Base-by-base conservation (phyloP, 2,329 filamentous ascomycete genomes). In the Erysiphe pulchra region DNA sequence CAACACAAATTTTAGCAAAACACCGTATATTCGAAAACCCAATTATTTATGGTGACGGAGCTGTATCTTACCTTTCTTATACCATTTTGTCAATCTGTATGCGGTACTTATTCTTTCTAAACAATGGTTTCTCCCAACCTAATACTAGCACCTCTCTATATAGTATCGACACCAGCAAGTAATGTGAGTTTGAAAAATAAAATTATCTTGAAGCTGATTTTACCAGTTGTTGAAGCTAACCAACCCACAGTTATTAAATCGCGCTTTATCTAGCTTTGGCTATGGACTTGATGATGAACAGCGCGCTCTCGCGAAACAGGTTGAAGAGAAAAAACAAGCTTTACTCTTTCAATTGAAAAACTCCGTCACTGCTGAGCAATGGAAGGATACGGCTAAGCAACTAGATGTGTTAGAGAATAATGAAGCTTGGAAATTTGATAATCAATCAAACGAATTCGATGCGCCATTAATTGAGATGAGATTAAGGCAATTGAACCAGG, bases 381-480 rank as follows among this genome's bases (percentile, higher is more conserved):
- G 86, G 84, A 71, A 77, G 52, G 64, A 65, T 14, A 79, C 81
- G 10, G 86, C 86, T 2, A 68, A 67, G 39, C 77, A 86, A 56
- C 70, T 94, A 39, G 86, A 94, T 57, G 59, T 68, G 10, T 64
- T 93, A 13, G 83, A 93, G 58, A 77, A 77, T 41, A 84, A 87
- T 56, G 76, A 87, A 52, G 62, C 66, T 28, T 93, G 86, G 86
- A 93, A 93, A 58, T 59, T 66, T 31, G 72, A 81, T 44, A 62
- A 70, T 9, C 58, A 55, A 1, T 55, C 52, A n/a, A 32, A 48
- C 3, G 66, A 71, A 44, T 73, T 69, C n/a, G 74, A 87, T 54
- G 70, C 74, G 0, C 63, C 64, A 0, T 64, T 92, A 9, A 73
- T 94, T 38, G 66, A 76, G 50, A 64, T 70, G 31, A 75, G 81